A percentile compares a stretch with the other conserved stretches of the same genome.
Evolutionary conservation across 805 yeast species (phyloP).

Genomic region (Blastobotrys terrestris): DNA sequence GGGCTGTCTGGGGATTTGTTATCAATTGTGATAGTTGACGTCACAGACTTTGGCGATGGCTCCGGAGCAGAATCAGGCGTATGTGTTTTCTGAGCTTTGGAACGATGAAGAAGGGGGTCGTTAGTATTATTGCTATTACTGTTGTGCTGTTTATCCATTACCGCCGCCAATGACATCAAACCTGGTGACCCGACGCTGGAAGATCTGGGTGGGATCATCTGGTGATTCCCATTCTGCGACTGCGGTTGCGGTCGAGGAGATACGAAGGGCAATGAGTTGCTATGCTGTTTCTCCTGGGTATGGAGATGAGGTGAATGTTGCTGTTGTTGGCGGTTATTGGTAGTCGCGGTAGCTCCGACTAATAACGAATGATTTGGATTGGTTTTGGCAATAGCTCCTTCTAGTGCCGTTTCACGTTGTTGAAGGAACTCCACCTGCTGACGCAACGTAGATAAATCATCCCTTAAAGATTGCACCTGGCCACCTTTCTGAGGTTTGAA

Average conservation of each 20-base stretch:
- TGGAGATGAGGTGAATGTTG: not conserved
- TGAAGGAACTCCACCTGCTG: slow-evolving; percentile 41
- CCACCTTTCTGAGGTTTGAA: slow-evolving; percentile 89
- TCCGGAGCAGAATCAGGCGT: not conserved
- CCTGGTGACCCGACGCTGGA: not conserved
- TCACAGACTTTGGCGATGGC: not conserved
- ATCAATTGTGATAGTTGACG: not conserved
- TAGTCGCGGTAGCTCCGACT: not conserved
- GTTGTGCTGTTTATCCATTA: not conserved
- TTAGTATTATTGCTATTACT: not conserved
- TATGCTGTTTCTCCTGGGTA: not conserved
- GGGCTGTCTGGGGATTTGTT: not conserved
- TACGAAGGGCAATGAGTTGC: not conserved
- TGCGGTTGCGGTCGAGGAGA: too few species aligned
- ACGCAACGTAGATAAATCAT: slow-evolving; percentile 63
- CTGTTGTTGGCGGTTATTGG: not conserved
- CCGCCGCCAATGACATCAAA: not conserved
- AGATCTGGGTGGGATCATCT: not conserved
- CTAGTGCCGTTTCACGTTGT: slow-evolving; percentile 15
- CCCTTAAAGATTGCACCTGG: slow-evolving; percentile 75
- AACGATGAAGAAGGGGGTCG: not conserved
- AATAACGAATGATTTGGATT: slow-evolving; percentile 8
- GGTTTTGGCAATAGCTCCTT: slow-evolving; percentile 15
- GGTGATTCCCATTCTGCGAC: not conserved
- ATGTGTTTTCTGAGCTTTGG: not conserved